Evolutionary conservation across 2,329 filamentous ascomycete species (phyloP), one percentile per base, ranked within the genome.

Genomic region (Scedosporium boydii): DNA sequence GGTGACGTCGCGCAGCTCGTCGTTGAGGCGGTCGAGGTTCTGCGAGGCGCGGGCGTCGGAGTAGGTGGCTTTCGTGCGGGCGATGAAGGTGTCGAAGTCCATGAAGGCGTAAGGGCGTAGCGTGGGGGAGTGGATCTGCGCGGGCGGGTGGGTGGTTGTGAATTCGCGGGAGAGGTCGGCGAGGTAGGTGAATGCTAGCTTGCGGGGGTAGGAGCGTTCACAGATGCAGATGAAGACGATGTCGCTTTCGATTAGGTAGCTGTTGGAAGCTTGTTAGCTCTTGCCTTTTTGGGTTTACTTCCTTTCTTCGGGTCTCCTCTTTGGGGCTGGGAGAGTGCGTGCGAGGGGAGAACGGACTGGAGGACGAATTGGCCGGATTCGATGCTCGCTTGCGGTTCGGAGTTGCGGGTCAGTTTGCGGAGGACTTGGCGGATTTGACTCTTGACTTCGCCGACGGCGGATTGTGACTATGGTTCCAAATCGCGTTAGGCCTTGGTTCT

Each of bases 101-200:
- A 96, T 93, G 73, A 96, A 98, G 64, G 92, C 93, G 77, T 98
- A 99, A 5, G 95, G 93, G 26, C 93, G 90, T 67, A 96, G 84
- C 41, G 81, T 79, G 0, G 90, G 85, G 51, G 84, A 86, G 70
- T 89, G 85, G 68, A 96, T 87, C 76, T 95, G 89, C 62, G 81
- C 73, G 18, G 84, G 73, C 58, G 87, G 83, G 81, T 99, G 96
- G 63, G 88, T 92, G 67, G 87, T 93, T 66, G 87, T 87, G 81
- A 99, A 99, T 80, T 99, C 95, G 74, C 86, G 84, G 64, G 90
- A 85, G 62, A 99, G 84, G 79, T 99, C 95, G 69, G 91, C 87
- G 65, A 99, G 91, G 83, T 98, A 99, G 65, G 93, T 97, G 77
- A 99, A 96, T 71, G 96, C 93, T 58, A 99, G 89, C 78, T 99